Evolutionary conservation across 1,284 basidiomycete species (phyloP).

Genomic region (Pyrrhoderma lamaoense): DNA sequence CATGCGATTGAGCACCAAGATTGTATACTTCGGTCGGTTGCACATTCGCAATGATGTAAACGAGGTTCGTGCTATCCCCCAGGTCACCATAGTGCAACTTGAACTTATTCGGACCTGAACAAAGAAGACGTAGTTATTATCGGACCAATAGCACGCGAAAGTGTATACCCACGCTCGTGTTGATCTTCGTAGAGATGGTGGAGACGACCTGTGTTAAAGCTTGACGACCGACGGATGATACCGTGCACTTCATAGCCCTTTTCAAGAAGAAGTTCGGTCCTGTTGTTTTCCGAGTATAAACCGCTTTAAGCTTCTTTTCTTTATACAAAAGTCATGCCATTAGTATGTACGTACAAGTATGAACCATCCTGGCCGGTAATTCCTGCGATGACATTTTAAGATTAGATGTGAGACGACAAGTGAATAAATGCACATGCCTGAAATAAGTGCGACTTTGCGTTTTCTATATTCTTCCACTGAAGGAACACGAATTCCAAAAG

Average conservation of each 20-base stretch:
- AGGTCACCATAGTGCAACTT: slow-evolving; percentile 88
- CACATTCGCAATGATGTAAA: slow-evolving; percentile 87
- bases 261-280: slow-evolving; percentile 73
- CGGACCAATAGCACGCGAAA: not conserved
- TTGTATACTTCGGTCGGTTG: slow-evolving; percentile 93
- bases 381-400: slow-evolving; percentile 37
- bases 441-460: slow-evolving; percentile 85
- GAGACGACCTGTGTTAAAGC: slow-evolving; percentile 88
- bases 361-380: slow-evolving; percentile 92
- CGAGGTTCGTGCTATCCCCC: slow-evolving; percentile 88
- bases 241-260: slow-evolving; percentile 92
- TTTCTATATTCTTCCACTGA: slow-evolving; percentile 73
- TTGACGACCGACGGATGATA: slow-evolving; percentile 88
- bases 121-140: slow-evolving; percentile 3
- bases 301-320: slow-evolving; percentile 19
- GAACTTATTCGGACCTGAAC: slow-evolving; percentile 66
- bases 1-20: slow-evolving; percentile 92
- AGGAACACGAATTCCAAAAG: slow-evolving; percentile 50
- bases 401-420: slow-evolving; percentile 6
- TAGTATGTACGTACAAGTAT: slow-evolving; percentile 55
- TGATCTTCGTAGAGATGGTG: slow-evolving; percentile 86
- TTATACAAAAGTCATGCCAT: not conserved
- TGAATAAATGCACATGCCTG: slow-evolving; percentile 44
- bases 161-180: slow-evolving; percentile 56
- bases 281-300: slow-evolving; percentile 26